Conservation (phyloP, 2,329 filamentous ascomycete species). For the Didymella glomerata region DNA sequence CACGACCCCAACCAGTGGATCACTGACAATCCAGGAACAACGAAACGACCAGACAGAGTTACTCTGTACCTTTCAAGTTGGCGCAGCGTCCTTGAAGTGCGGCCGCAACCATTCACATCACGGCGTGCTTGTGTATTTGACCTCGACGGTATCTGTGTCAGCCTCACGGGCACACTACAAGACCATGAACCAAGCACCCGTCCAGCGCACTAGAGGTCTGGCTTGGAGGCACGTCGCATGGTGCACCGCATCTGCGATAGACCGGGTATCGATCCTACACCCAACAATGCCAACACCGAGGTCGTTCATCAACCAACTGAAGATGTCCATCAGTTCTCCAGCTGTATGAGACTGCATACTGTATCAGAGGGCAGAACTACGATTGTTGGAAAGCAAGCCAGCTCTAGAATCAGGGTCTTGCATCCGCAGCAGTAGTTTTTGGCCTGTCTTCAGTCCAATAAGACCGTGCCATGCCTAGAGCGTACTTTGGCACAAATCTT, state of each 20-base stretch:
- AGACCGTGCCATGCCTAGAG: neutral
- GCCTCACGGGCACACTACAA: no score
- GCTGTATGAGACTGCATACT: neutral
- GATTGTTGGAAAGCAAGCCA: neutral
- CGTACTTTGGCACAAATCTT: neutral
- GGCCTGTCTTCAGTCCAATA: neutral
- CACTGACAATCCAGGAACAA: slow-evolving; percentile 7
- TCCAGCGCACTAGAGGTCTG: neutral
- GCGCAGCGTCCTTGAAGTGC: neutral
- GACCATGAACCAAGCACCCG: no score
- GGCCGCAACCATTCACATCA: neutral
- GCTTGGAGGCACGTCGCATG: neutral
- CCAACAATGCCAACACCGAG: no score
- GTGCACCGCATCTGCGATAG: no score
- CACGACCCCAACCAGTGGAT: neutral
- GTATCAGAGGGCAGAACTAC: neutral
- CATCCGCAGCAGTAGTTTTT: neutral
- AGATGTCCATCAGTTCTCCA: no score
- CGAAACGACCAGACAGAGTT: neutral
- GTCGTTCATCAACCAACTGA: no score
- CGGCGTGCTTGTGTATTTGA: neutral
- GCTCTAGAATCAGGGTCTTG: neutral
- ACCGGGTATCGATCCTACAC: no score
- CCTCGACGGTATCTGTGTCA: neutral
- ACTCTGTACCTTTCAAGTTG: neutral